These are phyloP conservation scores for Limnomonas spitsbergensis DNA, from an alignment of 139 green algal genomes.

Conservation along the genomic window DNA sequence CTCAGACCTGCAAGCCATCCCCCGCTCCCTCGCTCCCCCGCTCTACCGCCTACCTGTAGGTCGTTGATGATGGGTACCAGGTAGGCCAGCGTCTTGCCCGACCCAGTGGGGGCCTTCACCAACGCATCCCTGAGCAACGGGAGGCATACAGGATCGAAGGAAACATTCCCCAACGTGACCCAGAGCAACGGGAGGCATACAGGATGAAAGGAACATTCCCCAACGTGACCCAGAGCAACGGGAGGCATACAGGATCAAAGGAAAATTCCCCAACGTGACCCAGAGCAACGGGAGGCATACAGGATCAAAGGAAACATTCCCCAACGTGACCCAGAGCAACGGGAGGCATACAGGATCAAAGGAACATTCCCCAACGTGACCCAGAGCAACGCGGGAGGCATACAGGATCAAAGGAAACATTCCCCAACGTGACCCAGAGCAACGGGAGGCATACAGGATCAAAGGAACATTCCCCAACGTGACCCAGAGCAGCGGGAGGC, in stretches of 20 bases:
- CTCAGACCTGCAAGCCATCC: too few species aligned
- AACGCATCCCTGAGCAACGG: conserved; percentile 68
- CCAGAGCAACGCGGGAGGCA: too few species aligned
- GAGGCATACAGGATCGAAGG: too few species aligned
- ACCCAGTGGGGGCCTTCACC: conserved; percentile 73
- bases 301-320: conserved; percentile 72
- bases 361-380: conserved; percentile 70
- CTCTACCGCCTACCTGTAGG: too few species aligned
- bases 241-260: too few species aligned
- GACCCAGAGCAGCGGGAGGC: too few species aligned
- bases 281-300: too few species aligned
- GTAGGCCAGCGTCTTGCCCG: conserved; percentile 91
- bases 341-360: too few species aligned
- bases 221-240: conserved; percentile 63
- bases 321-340: conserved; percentile 63
- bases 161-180: conserved; percentile 31
- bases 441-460: too few species aligned
- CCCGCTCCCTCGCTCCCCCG: too few species aligned
- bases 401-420: conserved; percentile 70
- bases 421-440: conserved; percentile 64
- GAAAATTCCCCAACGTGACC: conserved; percentile 26
- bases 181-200: too few species aligned
- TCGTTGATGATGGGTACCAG: conserved; percentile 82
- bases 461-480: conserved; percentile 22
- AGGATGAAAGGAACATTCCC: conserved; percentile 58